Evolutionary conservation across 306 rosid species (phyloP), one percentile per base, ranked within the genome.

Genomic region (Mimosa bimucronata): DNA sequence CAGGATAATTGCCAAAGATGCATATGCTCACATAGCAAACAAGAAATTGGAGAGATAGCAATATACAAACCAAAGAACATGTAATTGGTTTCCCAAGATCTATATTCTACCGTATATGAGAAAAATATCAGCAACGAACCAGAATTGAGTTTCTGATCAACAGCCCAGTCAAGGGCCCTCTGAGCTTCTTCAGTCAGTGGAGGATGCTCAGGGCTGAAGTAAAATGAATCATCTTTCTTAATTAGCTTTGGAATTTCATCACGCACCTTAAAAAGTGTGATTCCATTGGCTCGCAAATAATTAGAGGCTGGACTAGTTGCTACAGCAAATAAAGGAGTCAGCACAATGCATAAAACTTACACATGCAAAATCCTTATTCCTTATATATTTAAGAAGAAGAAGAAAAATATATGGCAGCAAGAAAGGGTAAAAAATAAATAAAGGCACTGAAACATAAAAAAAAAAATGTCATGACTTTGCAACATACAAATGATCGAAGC

Each of bases 141-240:
- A 62, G 91, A 88, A 73, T 87, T 86, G n/a, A 87, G 4, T 71
- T 85, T 88, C 66, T 81, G 72, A 69, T 91, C 92, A 80, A 88
- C 75, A 71, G 94, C 98, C 91, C 88, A 86, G 84, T 93, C 98
- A 71, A 93, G 92, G 48, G 79, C 92, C 77, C 87, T 75, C 83
- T 87, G 97, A 76, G 97, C 93, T 40, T 85, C 94, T 69, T 87
- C 92, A 18, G 92, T 85, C 66, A 87, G 69, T 28, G 88, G 87
- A 71, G 97, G 97, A 86, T 83, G 93, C 87, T 85, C 90, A 3
- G 91, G 89, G 85, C 89, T 80, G 77, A 73, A 74, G 80, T 45
- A 69, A 83, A 34, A 87, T 77, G 37, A 30, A 74, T 90, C 87
- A 10, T 78, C 78, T 85, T 87, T 78, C 77, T 92, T 97, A 70